Base-by-base conservation (phyloP, 1,139 yeast species). In the Lodderomyces jiufengensis region DNA sequence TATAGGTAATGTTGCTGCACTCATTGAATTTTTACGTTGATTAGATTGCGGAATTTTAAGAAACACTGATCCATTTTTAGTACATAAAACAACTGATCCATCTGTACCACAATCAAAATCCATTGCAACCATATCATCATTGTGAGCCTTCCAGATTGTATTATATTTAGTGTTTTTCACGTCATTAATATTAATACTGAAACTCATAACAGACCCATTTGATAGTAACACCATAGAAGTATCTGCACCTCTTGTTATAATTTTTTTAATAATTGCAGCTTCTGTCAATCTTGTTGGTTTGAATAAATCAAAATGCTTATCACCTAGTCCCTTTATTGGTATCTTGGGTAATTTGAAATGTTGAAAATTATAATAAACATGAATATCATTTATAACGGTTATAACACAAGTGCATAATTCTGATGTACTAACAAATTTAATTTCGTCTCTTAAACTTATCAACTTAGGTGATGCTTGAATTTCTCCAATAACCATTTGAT, bases 351-450 rank as follows among this genome's bases (percentile, higher is more conserved):
- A 46, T 41, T 76, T 75, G 30, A 74, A 65, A 44, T 80, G 83
- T 36, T 76, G 78, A 21, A 75, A 74, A 43, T 79, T 77, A 44
- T 70, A 64, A 44, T 79, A 76, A 0, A 84, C 72, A 51, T 80
- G 84, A 12, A 88, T 72, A 35, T 78, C 85, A 42, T 80, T 74
- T 10, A 67, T 65, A 3, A 58, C 63, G 1, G 84, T 73, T 4
- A 86, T 68, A 2, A 87, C 76, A 33, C 85, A 66, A 0, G 96
- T 87, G 23, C 82, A 78, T 32, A 70, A 63, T 31, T 86, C 95
- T n/a, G 81, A 74, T 1, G 92, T 81, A 22, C 74, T 63, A 1
- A 83, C 81, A 36, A 71, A 69, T 41, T 71, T 72, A 24, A 85
- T 77, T 1, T 63, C 75, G 41, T 71, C 76, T 15, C 70, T 54